phyloP scores from a whole-genome alignment of 345 rosid genomes.

The Psidium guajava region DNA sequence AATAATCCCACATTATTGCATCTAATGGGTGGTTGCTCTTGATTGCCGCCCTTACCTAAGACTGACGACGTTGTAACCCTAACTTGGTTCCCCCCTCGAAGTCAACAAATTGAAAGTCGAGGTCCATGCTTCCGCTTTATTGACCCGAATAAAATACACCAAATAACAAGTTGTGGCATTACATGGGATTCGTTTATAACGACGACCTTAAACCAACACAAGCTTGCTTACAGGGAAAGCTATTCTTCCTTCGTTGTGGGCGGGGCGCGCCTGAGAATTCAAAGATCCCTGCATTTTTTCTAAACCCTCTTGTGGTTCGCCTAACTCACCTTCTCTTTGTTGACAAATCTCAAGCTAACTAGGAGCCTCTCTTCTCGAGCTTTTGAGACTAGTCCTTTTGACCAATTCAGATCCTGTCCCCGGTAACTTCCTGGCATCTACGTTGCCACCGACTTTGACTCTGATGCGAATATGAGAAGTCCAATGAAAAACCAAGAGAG shows the following conservation, averaged over 20 bases:
- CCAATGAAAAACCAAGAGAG: not conserved
- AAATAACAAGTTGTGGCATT: not conserved
- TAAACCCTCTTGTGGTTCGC: not conserved
- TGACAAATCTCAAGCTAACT: not conserved
- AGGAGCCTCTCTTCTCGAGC: not conserved
- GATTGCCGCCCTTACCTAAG: not conserved
- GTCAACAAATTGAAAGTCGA: not conserved
- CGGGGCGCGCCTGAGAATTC: not conserved
- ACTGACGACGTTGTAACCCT: not conserved
- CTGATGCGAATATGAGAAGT: not conserved
- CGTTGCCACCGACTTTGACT: slow-evolving; percentile 1
- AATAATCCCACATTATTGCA: not conserved
- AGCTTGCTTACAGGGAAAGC: not conserved
- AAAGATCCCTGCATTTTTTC: not conserved
- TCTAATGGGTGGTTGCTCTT: not conserved
- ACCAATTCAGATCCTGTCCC: not conserved
- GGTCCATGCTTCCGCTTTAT: not conserved
- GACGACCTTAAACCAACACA: not conserved
- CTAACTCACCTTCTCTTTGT: not conserved
- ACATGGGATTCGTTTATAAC: not conserved
- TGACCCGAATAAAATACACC: not conserved
- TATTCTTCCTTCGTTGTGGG: not conserved
- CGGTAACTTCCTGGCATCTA: not conserved
- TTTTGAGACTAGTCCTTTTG: not conserved
- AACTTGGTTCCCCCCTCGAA: not conserved